Base-by-base conservation (phyloP, 2,329 filamentous ascomycete species). In the Leptographium lundbergii region DNA sequence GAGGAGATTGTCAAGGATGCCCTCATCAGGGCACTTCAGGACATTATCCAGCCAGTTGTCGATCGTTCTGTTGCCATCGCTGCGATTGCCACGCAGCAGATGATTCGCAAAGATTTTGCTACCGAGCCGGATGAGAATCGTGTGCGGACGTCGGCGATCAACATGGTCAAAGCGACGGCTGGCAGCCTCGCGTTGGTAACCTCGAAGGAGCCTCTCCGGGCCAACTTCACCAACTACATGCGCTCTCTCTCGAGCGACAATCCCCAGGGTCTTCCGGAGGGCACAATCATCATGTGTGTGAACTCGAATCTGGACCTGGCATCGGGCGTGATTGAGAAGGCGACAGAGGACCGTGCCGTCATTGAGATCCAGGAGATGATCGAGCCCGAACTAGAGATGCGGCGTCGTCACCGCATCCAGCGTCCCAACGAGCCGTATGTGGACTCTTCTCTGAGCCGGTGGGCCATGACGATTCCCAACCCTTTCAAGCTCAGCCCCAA, bases 61-160 rank as follows among this genome's bases (percentile, higher is more conserved):
- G 95, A 99, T 70, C 84, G 94, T 58, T 99, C 94, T 2, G 92
- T 99, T 47, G 97, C 95, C 0, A 99, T 99, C 69, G 94, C 94
- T 53, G 92, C 92, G 1, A 97, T 99, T 61, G 95, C 92, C 3
- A 96, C 95, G 0, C 88, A 91, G 62, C 91, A 97, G 71, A 88
- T 99, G 73, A 89, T 99, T 50, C 86, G 89, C 66, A 99, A 99
- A 70, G 94, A 99, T 70, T 99, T 97, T 69, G 88, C 89, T 0
- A 95, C 91, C 58, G 95, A 99, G 68, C 84, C 87, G 3, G 91
- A 96, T 67, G 89, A 95, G 72, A 88, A 89, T 64, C 88, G 89
- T 62, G 81, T 97, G 58, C 86, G 91, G 57, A 87, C 85, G 56
- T 88, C 91, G 36, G 92, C 94, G 4, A 85, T 95, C 65, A 95